phyloP scores from a whole-genome alignment of 495 filamentous ascomycete genomes.

The Neurospora sp. region DNA sequence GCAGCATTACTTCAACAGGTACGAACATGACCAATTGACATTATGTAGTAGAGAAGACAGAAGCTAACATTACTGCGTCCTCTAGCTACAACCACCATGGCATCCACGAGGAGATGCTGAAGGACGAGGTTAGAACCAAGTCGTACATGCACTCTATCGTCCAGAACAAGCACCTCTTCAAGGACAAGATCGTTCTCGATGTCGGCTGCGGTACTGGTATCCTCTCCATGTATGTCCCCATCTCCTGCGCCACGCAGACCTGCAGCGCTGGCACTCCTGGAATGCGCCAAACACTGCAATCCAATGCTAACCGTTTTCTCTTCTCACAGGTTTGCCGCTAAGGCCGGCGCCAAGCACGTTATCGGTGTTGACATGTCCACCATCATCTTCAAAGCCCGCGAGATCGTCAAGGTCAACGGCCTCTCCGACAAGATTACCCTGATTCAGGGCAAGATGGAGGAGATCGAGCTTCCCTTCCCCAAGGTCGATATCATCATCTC shows the following conservation, averaged over 20 bases:
- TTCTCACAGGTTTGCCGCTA: constrained; percentile 61
- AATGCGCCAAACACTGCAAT: not conserved
- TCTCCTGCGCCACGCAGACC: not conserved
- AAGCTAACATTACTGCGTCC: constrained; percentile 6
- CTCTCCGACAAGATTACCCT: constrained; percentile 69
- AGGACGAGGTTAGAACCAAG: constrained; percentile 93
- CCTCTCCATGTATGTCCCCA: constrained; percentile 58
- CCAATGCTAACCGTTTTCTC: constrained; percentile 4
- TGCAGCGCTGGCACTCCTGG: not conserved
- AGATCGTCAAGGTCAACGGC: constrained; percentile 75
- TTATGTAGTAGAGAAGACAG: not conserved
- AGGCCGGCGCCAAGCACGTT: constrained; percentile 80
- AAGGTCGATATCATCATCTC: constrained; percentile 93
- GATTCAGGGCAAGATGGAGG: constrained; percentile 86
- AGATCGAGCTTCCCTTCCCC: constrained; percentile 66
- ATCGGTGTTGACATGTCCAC: constrained; percentile 90
- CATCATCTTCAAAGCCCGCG: constrained; percentile 79
- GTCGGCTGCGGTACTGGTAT: constrained; percentile 91
- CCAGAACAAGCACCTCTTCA: constrained; percentile 84
- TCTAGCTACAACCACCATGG: constrained; percentile 91
- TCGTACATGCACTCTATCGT: constrained; percentile 96
- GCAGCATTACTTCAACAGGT: constrained; percentile 97
- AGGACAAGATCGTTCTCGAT: constrained; percentile 82
- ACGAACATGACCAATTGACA: constrained; percentile 14
- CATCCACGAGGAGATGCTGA: constrained; percentile 98